phyloP scores from a whole-genome alignment of 371 early-diverging fungal genomes.

The Blakeslea trispora region DNA sequence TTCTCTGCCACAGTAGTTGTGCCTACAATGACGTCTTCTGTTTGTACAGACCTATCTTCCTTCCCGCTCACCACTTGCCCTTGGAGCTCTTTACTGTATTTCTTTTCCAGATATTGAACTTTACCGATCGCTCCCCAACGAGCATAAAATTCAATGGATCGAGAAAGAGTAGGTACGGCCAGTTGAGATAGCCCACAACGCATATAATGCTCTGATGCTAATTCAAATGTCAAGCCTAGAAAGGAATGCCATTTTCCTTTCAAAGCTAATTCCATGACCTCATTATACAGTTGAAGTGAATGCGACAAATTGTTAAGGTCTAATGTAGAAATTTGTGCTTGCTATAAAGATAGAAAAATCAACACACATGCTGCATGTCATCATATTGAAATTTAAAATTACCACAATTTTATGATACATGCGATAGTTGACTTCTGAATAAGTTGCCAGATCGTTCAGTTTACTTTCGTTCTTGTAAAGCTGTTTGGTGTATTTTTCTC shows the following conservation, averaged over 20 bases:
- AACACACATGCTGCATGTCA: too few relatives aligned
- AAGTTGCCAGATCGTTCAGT: constrained; percentile 30
- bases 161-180: constrained; percentile 29
- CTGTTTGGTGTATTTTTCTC: constrained; percentile 25
- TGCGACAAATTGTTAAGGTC: constrained; percentile 8
- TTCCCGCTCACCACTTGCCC: constrained; percentile 23
- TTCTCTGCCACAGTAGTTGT: constrained; percentile 17
- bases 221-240: constrained; percentile 34
- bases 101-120: constrained; percentile 29
- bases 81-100: constrained; percentile 19
- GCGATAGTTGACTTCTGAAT: constrained; percentile 38
- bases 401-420: constrained; percentile 45
- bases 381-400: too few relatives aligned
- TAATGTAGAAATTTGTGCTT: constrained; percentile 37
- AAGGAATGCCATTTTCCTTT: constrained; percentile 35
- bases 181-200: constrained; percentile 29
- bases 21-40: constrained; percentile 34
- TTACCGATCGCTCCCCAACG: constrained; percentile 47
- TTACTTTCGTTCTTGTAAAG: constrained; percentile 24
- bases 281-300: constrained; percentile 27
- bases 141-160: constrained; percentile 36
- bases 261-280: constrained; percentile 30
- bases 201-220: constrained; percentile 33
- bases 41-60: constrained; percentile 30
- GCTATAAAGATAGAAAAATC: constrained; percentile 14